These are phyloP conservation scores for Kurtzmaniella quercitrusa DNA, from an alignment of 1,139 yeast species.

Conservation along the genomic window DNA sequence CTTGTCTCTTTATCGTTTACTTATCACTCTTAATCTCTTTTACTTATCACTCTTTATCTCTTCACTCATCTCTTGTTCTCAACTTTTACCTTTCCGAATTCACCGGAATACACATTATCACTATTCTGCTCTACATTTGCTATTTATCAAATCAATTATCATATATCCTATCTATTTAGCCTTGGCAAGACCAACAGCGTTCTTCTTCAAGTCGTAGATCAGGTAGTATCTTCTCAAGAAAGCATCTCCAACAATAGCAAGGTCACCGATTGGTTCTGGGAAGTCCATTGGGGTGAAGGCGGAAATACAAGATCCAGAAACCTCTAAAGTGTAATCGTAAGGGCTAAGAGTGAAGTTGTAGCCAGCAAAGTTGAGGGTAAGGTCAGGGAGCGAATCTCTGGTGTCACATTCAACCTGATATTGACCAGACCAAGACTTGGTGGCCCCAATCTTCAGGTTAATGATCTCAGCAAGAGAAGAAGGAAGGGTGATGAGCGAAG, in stretches of 20 bases:
- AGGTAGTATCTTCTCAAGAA: conserved; percentile 95
- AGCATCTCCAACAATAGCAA: conserved; percentile 95
- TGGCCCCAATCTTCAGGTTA: conserved; percentile 94
- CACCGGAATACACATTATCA: too few species aligned
- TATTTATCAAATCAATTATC: not conserved
- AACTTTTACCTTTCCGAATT: too few species aligned
- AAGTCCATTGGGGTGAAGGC: conserved; percentile 96
- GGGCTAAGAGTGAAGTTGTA: conserved; percentile 86
- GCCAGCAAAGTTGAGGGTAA: conserved; percentile 85
- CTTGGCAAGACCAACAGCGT: conserved; percentile 90
- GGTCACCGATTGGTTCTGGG: conserved; percentile 94
- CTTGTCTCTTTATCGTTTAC: too few species aligned
- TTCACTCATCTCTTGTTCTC: too few species aligned
- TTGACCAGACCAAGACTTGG: conserved; percentile 96
- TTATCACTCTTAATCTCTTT: too few species aligned
- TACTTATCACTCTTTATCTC: too few species aligned
- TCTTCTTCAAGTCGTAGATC: conserved; percentile 80
- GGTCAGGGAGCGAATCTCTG: conserved; percentile 81
- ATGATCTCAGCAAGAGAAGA: conserved; percentile 91
- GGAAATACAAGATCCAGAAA: conserved; percentile 90
- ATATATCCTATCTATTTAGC: conserved; percentile 42
- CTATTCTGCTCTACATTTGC: not conserved
- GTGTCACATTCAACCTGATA: conserved; percentile 84
- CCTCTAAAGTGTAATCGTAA: conserved; percentile 88
- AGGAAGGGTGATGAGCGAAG: conserved; percentile 92